Evolutionary conservation across 805 yeast genomes (phyloP), one percentile per base, ranked within the genome.

Genomic region (Kregervanrija fluxuum): DNA sequence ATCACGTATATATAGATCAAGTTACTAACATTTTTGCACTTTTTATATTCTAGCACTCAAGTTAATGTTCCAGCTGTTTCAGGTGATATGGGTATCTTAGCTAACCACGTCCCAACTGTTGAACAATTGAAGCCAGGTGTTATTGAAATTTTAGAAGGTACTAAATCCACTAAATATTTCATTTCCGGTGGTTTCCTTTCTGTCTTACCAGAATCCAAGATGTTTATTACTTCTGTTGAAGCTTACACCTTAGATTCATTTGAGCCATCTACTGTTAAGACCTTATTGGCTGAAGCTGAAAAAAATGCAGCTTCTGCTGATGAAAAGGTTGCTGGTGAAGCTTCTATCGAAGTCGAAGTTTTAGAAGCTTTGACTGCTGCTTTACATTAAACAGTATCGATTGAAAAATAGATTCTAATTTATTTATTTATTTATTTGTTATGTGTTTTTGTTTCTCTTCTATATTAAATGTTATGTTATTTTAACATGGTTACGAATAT

Each of bases 111-210:
- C 62, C 98, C 99, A 60, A 80, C 85, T 60, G 88, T 91, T 53
- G 98, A 93, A 74, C 95, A 93, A 77, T 81, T 93, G 66, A 79
- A 82, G 63, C 96, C 99, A 58, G 99, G 99, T 69, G 77, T 93
- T 50, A 84, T 93, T 60, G 96, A 90, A 69, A 80, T 93, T 63
- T 83, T 87, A 55, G 91, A 87, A 68, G 76, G 80, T 61, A 68
- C 84, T 45, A 74, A 77, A 49, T 85, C 85, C 59, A 68, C 84
- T 53, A 87, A 85, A 69, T 91, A 69, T 75, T 93, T 91, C 59
- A 89, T 91, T 54, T 79, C 95, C 51, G 98, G 98, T 55, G 99
- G 99, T 56, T 85, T 91, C 61, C 98, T 96, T 49, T 80, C 95
- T 47, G 95, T 93, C 54, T 90, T 86, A 67, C 97, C 96, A 70